Percentiles rank a stretch among this genome's conserved stretches.
These are phyloP conservation scores for Metarhizium robertsii DNA, from an alignment of 2,329 filamentous ascomycete genomes.

Conservation along the genomic window DNA sequence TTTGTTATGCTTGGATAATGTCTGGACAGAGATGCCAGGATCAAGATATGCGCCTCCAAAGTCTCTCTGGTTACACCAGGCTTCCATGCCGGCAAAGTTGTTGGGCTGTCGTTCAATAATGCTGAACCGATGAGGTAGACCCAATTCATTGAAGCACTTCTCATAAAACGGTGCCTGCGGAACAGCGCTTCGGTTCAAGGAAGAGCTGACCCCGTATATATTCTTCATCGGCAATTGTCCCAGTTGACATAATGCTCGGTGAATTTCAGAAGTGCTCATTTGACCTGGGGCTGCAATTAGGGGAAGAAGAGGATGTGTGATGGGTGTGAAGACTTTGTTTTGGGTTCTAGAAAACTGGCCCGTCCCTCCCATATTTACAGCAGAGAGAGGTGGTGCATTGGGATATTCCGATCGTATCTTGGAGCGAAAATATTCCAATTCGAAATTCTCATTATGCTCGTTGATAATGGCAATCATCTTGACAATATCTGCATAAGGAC, in stretches of 20 bases:
- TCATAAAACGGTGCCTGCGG: constrained; percentile 80
- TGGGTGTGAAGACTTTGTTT: constrained; percentile 80
- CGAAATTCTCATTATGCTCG: constrained; percentile 78
- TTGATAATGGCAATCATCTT: constrained; percentile 86
- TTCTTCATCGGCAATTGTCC: constrained; percentile 72
- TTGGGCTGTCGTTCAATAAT: constrained; percentile 63
- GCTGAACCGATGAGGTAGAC: constrained; percentile 74
- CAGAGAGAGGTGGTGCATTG: constrained; percentile 64
- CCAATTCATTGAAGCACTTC: constrained; percentile 72
- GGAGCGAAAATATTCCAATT: constrained; percentile 81
- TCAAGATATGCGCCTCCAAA: constrained; percentile 80
- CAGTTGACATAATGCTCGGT: constrained; percentile 66
- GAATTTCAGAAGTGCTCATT: constrained; percentile 78
- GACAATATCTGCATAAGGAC: constrained; percentile 71
- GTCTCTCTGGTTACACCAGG: constrained; percentile 60
- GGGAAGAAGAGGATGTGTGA: constrained; percentile 76
- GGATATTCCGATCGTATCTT: constrained; percentile 61
- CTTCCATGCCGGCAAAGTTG: constrained; percentile 57
- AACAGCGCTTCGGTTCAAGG: constrained; percentile 50
- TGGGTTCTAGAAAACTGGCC: constrained; percentile 76
- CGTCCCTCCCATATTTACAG: constrained; percentile 80
- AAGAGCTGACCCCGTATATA: constrained; percentile 71
- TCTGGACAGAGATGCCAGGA: constrained; percentile 54
- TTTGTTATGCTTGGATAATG: constrained; percentile 47
- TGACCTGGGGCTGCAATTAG: constrained; percentile 81